Base-by-base conservation (phyloP, 106 monocot species). In the Vanilla planifolia region DNA sequence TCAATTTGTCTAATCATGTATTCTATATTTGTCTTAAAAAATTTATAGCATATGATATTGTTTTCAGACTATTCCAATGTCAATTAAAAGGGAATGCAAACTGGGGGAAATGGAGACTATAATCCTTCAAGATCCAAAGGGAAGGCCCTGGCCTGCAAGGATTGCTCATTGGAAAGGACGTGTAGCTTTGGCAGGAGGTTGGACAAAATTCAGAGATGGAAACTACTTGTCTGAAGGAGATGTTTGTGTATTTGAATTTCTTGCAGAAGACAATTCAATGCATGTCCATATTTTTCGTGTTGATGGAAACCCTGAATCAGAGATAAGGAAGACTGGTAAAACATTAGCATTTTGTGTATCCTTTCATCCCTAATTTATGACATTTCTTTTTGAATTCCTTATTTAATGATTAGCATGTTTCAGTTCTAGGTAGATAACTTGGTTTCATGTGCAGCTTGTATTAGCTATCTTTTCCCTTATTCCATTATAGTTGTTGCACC, bases 241-340 rank as follows among this genome's bases (percentile, higher is more conserved):
- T 62, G 59, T 42, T 33, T 70, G 70, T 27, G 51, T 62, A 20
- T 70, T 62, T 25, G 70, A 70, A 16, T 52, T 53, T 51, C n/a
- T 70, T 52, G 22, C 13, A 51, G 41, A 27, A 41, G 51, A 34
- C 30, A 35, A 23, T 13, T 3, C 20, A 5, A 61, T 62, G 23
- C 35, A 43, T 50, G 61, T 70, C 20, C 70, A 70, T 40, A 70
- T 70, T 51, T 61, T 61, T 29, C 61, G 61, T n/a, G 61, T 14
- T 28, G 37, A 46, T 21, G 50, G 42, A 33, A 21, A 20, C 47
- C 17, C 30, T 22, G 32, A 16, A 46, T 2, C 46, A 63, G 44
- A 14, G 30, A 24, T 33, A 34, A 19, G 9, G 28, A 57, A 28
- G 21, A 1, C 35, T 29, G 57, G 57, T 57, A 57, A 57, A 17